phyloP scores from a whole-genome alignment of 2,329 filamentous ascomycete species.

The Xylaria sp. region DNA sequence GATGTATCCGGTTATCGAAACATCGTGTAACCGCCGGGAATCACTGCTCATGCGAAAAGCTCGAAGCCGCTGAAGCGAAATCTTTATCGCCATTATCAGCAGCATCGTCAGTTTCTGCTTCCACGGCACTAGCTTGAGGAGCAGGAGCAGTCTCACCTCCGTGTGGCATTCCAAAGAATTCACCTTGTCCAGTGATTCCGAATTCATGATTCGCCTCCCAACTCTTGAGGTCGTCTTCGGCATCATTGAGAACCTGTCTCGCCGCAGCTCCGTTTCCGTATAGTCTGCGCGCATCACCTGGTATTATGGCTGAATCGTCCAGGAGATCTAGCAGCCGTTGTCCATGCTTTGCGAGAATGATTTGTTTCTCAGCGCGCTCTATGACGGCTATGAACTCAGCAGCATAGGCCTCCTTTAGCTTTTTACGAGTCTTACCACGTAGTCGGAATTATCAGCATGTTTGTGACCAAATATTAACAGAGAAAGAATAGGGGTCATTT shows the following conservation, averaged over 20 bases:
- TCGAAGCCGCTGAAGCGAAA: constrained; percentile 13
- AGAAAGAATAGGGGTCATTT: constrained; percentile 34
- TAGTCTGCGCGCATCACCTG: constrained; percentile 67
- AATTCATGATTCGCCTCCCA: constrained; percentile 47
- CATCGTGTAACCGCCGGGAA: not conserved
- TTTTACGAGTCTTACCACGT: constrained; percentile 70
- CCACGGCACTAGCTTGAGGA: constrained; percentile 9
- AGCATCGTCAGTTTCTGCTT: constrained; percentile 13
- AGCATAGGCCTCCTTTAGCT: constrained; percentile 92
- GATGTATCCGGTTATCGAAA: not conserved
- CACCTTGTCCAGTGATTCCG: not conserved
- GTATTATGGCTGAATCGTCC: constrained; percentile 84
- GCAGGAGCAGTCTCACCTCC: constrained; percentile 17
- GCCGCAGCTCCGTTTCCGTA: constrained; percentile 65
- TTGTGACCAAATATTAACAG: constrained; percentile 1
- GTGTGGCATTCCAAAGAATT: constrained; percentile 4
- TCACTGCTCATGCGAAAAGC: constrained; percentile 2
- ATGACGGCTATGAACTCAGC: constrained; percentile 85
- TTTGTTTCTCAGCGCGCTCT: constrained; percentile 94
- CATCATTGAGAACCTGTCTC: constrained; percentile 83
- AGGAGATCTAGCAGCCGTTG: constrained; percentile 77
- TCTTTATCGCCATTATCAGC: constrained; percentile 11
- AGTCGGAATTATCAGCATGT: not conserved
- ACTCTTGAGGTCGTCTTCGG: constrained; percentile 76
- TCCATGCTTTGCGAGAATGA: constrained; percentile 86